Base-by-base conservation (phyloP, 108 stramenopile genomes). In the Discostella pseudostelligera region DNA sequence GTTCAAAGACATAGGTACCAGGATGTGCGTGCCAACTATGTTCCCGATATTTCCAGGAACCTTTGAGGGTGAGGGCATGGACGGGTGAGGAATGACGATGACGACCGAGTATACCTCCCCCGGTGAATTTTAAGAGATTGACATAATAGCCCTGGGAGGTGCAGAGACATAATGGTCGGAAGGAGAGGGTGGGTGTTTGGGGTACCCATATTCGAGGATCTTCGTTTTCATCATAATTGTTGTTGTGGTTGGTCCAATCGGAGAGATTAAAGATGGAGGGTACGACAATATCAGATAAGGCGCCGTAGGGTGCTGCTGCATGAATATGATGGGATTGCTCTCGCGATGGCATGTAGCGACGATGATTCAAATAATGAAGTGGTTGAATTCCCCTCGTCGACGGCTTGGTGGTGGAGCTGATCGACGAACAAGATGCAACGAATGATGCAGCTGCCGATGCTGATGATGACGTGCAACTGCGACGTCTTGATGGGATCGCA, bases 51-150 rank as follows among this genome's bases (percentile, higher is more conserved):
- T 70, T 72, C 89, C 89, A 90, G 14, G 70, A 67, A 3, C 89
- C 89, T 68, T 82, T 85, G 29, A 87, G 53, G 0, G 84, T 84
- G n/a, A 81, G 70, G 0, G 82, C 89, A 72, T 90, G 89, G 3
- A 90, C 89, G 7, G 89, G 89, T 0, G 81, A 82, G 14, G 84
- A 81, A 65, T 90, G 89, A 16, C 81, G 69, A 80, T 90, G 89
- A 32, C 84, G 70, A 13, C 84, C 84, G 19, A 90, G 50, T 19
- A 85, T 43, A 11, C 89, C 89, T 11, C 83, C 72, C 9, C 89
- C 86, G 10, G 47, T 70, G 56, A 90, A 84, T 25, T 81, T 80
- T 24, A 90, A 57, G 12, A 90, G 59, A 44, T 90, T 90, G 36
- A 90, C 89, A 62, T 90, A 90, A 57, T 90, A 90, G 26, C 89